Conservation (phyloP, 2,329 filamentous ascomycete species). For the Dothideomycetidae sp. region DNA sequence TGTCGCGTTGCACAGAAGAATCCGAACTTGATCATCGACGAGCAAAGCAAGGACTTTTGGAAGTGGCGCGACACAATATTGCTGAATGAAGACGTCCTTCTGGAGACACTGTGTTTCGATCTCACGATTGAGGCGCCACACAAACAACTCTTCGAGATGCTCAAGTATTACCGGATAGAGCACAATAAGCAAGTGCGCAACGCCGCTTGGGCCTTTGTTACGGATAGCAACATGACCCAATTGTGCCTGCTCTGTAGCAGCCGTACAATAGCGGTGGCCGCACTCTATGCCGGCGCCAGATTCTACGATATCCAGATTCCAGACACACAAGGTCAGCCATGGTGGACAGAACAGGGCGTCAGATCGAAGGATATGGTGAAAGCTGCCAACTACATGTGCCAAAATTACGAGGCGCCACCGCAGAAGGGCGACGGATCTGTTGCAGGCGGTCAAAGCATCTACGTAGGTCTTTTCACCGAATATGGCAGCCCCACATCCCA, state of each 20-base stretch:
- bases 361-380: conserved; percentile 53
- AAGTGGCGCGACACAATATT: conserved; percentile 90
- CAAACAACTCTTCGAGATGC: conserved; percentile 65
- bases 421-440: conserved; percentile 20
- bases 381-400: conserved; percentile 63
- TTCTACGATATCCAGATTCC: conserved; percentile 58
- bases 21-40: conserved; percentile 74
- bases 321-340: conserved; percentile 62
- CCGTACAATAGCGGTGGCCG: conserved; percentile 67
- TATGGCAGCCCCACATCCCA: not conserved
- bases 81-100: conserved; percentile 79
- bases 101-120: conserved; percentile 88
- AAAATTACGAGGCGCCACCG: conserved; percentile 31
- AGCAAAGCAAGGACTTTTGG: conserved; percentile 98
- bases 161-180: conserved; percentile 57
- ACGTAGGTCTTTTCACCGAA: conserved; percentile 27
- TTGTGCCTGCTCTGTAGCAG: conserved; percentile 70
- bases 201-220: conserved; percentile 84
- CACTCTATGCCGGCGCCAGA: conserved; percentile 73
- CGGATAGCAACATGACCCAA: conserved; percentile 73
- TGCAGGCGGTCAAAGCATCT: conserved; percentile 30
- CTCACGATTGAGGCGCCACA: conserved; percentile 83
- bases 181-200: conserved; percentile 74
- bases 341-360: conserved; percentile 73
- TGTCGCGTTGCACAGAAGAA: conserved; percentile 94